A percentile compares a stretch with the other conserved stretches of the same genome.
Evolutionary conservation across 805 yeast species (phyloP).

Genomic region (Candida sphagnicola): DNA sequence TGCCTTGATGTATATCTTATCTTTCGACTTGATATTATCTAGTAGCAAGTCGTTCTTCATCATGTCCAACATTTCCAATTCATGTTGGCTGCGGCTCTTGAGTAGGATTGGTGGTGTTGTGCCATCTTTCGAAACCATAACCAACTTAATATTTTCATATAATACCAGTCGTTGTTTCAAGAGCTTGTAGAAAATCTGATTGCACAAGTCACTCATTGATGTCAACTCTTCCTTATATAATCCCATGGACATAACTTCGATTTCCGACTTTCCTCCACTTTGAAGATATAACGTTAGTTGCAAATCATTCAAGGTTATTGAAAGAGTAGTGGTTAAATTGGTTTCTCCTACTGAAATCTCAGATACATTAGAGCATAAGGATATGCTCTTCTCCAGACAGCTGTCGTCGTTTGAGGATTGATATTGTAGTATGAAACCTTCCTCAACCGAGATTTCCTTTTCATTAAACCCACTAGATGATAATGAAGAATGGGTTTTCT

Average conservation of each 20-base stretch:
- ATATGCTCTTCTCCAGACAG: too few relatives aligned
- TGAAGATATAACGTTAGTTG: not conserved
- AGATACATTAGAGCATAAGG: too few relatives aligned
- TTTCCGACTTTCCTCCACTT: not conserved
- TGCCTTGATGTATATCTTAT: constrained; percentile 19
- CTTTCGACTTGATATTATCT: constrained; percentile 20
- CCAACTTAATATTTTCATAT: not conserved
- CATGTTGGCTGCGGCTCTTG: not conserved
- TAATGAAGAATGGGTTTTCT: not conserved
- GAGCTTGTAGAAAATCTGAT: not conserved
- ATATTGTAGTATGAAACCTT: too few relatives aligned
- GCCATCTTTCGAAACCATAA: not conserved
- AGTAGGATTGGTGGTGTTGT: not conserved
- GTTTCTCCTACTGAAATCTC: too few relatives aligned
- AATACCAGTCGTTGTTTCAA: not conserved
- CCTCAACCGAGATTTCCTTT: too few relatives aligned
- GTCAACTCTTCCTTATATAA: not conserved
- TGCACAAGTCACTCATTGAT: not conserved
- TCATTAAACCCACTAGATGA: not conserved
- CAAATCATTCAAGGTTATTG: not conserved
- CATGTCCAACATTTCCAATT: not conserved
- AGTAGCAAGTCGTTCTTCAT: constrained; percentile 11
- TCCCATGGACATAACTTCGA: not conserved
- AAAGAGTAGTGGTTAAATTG: too few relatives aligned
- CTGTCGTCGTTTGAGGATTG: too few relatives aligned